Evolutionary conservation across 768 basidiomycete species (phyloP), one percentile per base, ranked within the genome.

Genomic region (Lentinula sp.): DNA sequence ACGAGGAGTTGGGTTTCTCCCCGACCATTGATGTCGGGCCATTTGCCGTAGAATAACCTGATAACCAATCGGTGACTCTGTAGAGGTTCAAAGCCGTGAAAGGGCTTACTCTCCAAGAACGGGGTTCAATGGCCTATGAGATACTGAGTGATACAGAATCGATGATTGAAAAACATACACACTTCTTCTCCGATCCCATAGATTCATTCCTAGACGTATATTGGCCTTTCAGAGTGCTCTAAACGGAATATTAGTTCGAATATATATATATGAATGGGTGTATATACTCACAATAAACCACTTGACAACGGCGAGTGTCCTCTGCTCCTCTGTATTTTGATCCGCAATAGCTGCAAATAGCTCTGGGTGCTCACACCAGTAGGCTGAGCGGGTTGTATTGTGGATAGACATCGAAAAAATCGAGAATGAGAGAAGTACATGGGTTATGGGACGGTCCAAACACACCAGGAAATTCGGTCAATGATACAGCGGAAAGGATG

Each of bases 161-260:
- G 52, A 35, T 6, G 18, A 55, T 4, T 15, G 3, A 45, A 33
- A 9, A 33, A 23, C 16, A 23, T 57, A 12, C 85, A 52, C 64
- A 92, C 91, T 98, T 98, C 81, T 98, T 98, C 83, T 98, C 95
- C 1, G 91, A 93, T 13, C 96, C 96, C 85, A 94, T 89, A 64
- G 88, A 87, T 76, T 97, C 95, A 68, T 98, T 98, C 53, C 95
- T 80, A 16, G 93, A 93, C 45, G 91, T 98, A 72, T 95, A 95
- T 69, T 97, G 95, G 13, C 93, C 95, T 72, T 95, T 97, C 55
- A 99, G 81, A 0, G 96, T 99, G 68, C 88, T 88, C 89, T 90
- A 61, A 15, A 28, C 28, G 28, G 28, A 28, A 28, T 28, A 28
- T 3, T 3, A 28, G 28, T 2, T 28, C 28, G 4, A 3, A 28